Evolutionary conservation across 208 protist genomes (phyloP).

Genomic region (Leishmania arabica): DNA sequence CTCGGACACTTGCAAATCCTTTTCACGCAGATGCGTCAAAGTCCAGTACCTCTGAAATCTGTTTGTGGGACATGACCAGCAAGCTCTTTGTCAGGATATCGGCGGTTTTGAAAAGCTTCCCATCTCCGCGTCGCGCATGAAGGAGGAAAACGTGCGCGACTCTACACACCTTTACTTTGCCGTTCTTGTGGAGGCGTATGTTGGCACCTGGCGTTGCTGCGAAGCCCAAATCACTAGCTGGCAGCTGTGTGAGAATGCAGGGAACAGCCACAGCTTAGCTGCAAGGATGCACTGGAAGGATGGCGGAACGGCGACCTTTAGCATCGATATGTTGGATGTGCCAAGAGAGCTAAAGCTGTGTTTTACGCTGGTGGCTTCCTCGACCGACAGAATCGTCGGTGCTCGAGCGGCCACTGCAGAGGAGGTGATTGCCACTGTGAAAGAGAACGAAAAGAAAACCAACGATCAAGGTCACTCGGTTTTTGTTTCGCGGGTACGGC

Average conservation of each 20-base stretch:
- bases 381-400: slow-evolving; percentile 28
- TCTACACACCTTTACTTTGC: slow-evolving; percentile 46
- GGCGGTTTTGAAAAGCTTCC: slow-evolving; percentile 39
- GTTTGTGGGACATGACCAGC: slow-evolving; percentile 45
- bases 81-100: slow-evolving; percentile 39
- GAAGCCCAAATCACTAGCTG: slow-evolving; percentile 50
- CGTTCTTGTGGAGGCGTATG: slow-evolving; percentile 54
- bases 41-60: slow-evolving; percentile 34
- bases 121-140: slow-evolving; percentile 32
- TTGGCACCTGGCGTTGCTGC: slow-evolving; percentile 45
- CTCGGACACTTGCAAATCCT: slow-evolving; percentile 27
- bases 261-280: neutral
- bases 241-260: slow-evolving; percentile 21
- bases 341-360: slow-evolving; percentile 71
- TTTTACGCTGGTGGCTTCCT: slow-evolving; percentile 46
- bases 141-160: slow-evolving; percentile 52
- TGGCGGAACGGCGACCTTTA: slow-evolving; percentile 21
- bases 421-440: slow-evolving; percentile 32
- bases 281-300: slow-evolving; percentile 32
- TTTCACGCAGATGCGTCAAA: slow-evolving; percentile 29
- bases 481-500: slow-evolving; percentile 48
- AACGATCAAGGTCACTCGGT: slow-evolving; percentile 37
- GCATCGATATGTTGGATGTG: slow-evolving; percentile 31
- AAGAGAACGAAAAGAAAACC: slow-evolving; percentile 41
- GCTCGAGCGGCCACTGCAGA: slow-evolving; percentile 26